phyloP scores from a whole-genome alignment of 2,329 filamentous ascomycete species.

The Didymella pinodella region DNA sequence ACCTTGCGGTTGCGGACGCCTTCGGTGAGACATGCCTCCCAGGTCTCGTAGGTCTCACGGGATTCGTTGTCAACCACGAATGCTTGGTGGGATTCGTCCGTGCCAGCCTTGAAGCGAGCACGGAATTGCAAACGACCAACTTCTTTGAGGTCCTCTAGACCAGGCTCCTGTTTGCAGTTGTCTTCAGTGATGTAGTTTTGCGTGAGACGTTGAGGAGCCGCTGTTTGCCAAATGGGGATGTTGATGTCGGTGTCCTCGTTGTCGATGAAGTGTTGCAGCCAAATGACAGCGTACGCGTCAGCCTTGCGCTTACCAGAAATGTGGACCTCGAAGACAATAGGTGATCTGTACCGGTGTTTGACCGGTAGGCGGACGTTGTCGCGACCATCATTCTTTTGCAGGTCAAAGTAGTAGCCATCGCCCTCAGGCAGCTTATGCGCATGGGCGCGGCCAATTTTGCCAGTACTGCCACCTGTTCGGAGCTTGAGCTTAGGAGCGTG shows the following conservation, averaged over 20 bases:
- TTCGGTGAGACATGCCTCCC: slow-evolving; percentile 90
- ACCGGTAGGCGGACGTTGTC: slow-evolving; percentile 79
- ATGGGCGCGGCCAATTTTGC: slow-evolving; percentile 69
- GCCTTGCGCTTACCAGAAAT: slow-evolving; percentile 71
- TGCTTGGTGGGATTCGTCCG: slow-evolving; percentile 81
- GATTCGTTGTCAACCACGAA: slow-evolving; percentile 89
- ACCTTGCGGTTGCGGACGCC: slow-evolving; percentile 80
- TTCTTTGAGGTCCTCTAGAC: slow-evolving; percentile 77
- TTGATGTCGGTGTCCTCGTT: slow-evolving; percentile 79
- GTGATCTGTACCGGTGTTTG: slow-evolving; percentile 87
- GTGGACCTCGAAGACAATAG: slow-evolving; percentile 88
- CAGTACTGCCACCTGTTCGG: slow-evolving; percentile 84
- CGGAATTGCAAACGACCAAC: slow-evolving; percentile 83
- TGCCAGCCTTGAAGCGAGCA: slow-evolving; percentile 86
- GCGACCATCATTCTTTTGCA: slow-evolving; percentile 60
- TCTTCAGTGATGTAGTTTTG: slow-evolving; percentile 92
- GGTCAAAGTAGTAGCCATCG: slow-evolving; percentile 67
- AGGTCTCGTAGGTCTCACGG: slow-evolving; percentile 91
- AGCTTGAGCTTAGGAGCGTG: slow-evolving; percentile 74
- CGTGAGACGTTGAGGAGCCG: slow-evolving; percentile 75
- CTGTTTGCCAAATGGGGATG: slow-evolving; percentile 89
- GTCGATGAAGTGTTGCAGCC: slow-evolving; percentile 86
- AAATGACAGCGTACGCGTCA: slow-evolving; percentile 80
- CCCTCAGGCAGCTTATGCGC: slow-evolving; percentile 68
- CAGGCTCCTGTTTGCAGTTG: slow-evolving; percentile 73